A percentile compares a stretch with the other conserved stretches of the same genome.
phyloP scores from a whole-genome alignment of 176 grass and related monocot species.

The Puccinellia tenuiflora region DNA sequence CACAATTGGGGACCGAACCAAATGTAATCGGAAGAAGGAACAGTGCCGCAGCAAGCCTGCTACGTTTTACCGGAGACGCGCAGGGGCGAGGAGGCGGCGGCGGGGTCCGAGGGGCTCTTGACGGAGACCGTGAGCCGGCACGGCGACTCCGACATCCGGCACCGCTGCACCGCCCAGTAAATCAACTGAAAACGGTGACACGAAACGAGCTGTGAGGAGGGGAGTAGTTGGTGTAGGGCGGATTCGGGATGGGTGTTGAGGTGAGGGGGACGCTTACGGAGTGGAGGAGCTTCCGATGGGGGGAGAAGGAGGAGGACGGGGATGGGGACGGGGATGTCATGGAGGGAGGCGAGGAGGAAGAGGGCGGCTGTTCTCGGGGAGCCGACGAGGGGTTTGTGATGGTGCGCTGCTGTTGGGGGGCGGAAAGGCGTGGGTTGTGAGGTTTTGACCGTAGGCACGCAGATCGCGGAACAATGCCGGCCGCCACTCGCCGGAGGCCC shows the following conservation, averaged over 20 bases:
- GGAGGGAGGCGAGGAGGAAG: background rate
- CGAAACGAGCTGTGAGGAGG: background rate
- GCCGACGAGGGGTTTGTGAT: background rate
- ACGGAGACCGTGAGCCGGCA: constrained; percentile 58
- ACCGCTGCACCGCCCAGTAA: constrained; percentile 54
- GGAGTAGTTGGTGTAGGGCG: background rate
- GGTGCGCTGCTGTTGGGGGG: background rate
- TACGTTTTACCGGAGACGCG: constrained; percentile 46
- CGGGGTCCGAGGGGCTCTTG: constrained; percentile 16
- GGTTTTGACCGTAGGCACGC: background rate
- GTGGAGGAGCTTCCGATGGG: constrained; percentile 36
- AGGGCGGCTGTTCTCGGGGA: background rate
- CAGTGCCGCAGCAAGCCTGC: background rate
- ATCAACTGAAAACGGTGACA: constrained; percentile 39
- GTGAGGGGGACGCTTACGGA: background rate
- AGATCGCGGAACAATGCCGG: background rate
- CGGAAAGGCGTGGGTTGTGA: background rate
- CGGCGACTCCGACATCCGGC: constrained; percentile 54
- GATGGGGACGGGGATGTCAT: background rate
- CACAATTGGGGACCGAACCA: constrained; percentile 2
- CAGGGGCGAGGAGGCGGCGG: background rate
- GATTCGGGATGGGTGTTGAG: background rate
- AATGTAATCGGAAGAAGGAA: background rate
- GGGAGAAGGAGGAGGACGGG: background rate
- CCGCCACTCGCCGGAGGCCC: constrained; percentile 2